Base-by-base conservation (phyloP, 1,139 yeast species). In the Groenewaldozyma auringiensis region DNA sequence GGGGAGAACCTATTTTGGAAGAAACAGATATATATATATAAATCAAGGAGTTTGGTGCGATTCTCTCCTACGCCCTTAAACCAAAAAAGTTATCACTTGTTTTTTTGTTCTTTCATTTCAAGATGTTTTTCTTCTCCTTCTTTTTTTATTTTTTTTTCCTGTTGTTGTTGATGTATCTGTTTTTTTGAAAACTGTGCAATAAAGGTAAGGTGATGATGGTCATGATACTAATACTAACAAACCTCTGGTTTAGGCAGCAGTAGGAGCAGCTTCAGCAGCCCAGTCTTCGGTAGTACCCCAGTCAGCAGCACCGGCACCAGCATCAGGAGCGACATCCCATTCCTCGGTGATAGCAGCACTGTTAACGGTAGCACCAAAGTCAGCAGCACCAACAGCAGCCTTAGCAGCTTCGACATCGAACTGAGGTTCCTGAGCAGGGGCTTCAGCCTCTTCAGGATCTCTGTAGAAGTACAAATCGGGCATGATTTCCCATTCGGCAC, bases 401-500 rank as follows among this genome's bases (percentile, higher is more conserved):
- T 76, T 86, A 64, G 74, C 82, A 65, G 74, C 78, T 59, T 72
- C 71, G n/a, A n/a, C n/a, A 59, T 68, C 75, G 62, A 75, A 78
- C 60, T 72, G 79, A 58, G 69, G 73, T 56, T 73, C 70, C 64
- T 76, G 78, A 62, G 75, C 70, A 68, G 81, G 76, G 71, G 82
- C 87, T 78, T 87, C 96, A 74, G 84, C 84, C 78, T 92, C 99
- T 79, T 92, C 98, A 70, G 98, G 98, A 79, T 92, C 96, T 83
- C 99, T 92, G 97, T 92, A 92, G 89, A 92, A 92, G 88, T 89
- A 92, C 76, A 89, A 83, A 79, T 92, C 99, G 76, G 97, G 97
- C 98, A 92, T 94, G 72, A 92, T 94, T 64, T 94, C 78, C 99
- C 99, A 92, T 72, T 84, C 85, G 73, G 94, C 86, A 64, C 86